Evolutionary conservation across 176 grass and related monocot species (phyloP).

Genomic region (Eleusine coracana): DNA sequence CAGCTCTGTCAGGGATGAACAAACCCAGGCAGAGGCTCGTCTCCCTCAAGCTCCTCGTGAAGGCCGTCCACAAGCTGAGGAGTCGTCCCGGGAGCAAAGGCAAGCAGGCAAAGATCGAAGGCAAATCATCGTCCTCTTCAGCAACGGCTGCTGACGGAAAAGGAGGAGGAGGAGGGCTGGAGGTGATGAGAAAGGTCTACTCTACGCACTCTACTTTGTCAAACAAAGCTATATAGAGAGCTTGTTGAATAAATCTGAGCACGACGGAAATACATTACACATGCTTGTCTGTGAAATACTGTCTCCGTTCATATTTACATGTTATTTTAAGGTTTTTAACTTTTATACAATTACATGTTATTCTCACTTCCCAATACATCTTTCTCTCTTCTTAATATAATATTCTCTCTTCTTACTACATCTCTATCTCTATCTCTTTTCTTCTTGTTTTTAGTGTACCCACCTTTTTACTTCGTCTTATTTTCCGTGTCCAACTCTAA

Average conservation of each 20-base stretch:
- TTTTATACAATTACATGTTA: no score
- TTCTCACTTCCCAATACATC: no score
- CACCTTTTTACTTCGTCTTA: no score
- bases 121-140: background rate
- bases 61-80: slow-evolving; percentile 50
- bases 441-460: no score
- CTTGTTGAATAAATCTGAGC: no score
- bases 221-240: no score
- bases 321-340: no score
- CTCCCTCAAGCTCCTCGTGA: slow-evolving; percentile 52
- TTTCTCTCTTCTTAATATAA: no score
- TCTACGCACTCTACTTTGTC: background rate
- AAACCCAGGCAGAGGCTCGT: slow-evolving; percentile 44
- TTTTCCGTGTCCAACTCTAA: no score
- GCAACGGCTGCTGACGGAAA: background rate
- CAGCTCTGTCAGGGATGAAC: slow-evolving; percentile 41
- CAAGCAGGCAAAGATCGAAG: slow-evolving; percentile 8
- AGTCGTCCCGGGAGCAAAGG: background rate
- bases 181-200: background rate
- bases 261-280: background rate
- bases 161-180: background rate
- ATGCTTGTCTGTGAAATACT: background rate
- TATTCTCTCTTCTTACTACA: no score
- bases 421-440: no score
- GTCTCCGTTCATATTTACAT: no score